Percentiles rank a stretch among this genome's conserved stretches.
phyloP scores from a whole-genome alignment of 176 grass and related monocot genomes.

The Oryza coarctata region DNA sequence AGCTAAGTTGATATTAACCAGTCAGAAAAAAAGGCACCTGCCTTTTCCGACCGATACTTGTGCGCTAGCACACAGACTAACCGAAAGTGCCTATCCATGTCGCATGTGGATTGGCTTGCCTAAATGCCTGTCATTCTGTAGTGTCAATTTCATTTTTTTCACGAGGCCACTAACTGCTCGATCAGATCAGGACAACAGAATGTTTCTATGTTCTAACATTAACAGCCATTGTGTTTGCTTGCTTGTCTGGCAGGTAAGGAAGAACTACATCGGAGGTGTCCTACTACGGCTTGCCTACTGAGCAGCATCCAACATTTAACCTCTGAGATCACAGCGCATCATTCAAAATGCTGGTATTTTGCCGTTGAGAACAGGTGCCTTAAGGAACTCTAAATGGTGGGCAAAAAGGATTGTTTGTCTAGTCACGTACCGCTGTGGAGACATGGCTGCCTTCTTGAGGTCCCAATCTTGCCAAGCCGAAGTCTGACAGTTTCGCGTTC shows the following conservation, averaged over 20 bases:
- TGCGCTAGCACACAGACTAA: constrained; percentile 21
- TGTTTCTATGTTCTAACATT: constrained; percentile 2
- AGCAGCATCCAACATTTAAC: neutral
- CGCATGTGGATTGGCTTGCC: neutral
- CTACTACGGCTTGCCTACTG: neutral
- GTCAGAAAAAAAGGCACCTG: constrained; percentile 11
- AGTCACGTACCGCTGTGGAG: constrained; percentile 73
- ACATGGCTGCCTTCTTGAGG: constrained; percentile 82
- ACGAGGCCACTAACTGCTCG: neutral
- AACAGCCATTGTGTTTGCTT: neutral
- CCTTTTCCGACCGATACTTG: constrained; percentile 11
- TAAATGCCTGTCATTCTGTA: no score
- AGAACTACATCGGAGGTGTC: neutral
- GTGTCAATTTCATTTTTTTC: constrained; percentile 28
- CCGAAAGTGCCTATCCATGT: constrained; percentile 25
- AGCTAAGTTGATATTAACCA: constrained; percentile 21
- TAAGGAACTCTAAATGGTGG: neutral
- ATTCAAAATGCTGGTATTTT: constrained; percentile 1
- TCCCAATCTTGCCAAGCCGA: constrained; percentile 90
- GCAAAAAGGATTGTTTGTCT: neutral
- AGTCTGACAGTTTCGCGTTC: constrained; percentile 93
- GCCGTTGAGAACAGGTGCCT: neutral
- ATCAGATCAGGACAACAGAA: neutral
- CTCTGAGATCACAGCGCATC: neutral
- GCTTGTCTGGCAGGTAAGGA: neutral